Conservation (phyloP, 768 basidiomycete genomes). For the Gloeophyllum trabeum region DNA sequence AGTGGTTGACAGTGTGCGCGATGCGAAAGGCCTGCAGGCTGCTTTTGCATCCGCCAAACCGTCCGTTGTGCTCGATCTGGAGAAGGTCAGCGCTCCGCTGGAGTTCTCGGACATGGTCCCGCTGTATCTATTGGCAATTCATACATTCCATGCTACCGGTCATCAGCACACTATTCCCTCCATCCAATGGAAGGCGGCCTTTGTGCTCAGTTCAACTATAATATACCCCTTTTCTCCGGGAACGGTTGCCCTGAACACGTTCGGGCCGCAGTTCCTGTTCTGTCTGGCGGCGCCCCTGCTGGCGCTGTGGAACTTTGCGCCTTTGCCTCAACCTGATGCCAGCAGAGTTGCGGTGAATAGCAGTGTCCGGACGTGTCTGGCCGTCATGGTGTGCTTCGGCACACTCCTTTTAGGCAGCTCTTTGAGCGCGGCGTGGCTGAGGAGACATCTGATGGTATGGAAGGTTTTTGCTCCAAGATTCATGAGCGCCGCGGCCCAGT, state of each 20-base stretch:
- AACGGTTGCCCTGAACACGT: conserved; percentile 66
- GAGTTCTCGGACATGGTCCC: conserved; percentile 62
- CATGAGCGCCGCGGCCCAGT: conserved; percentile 59
- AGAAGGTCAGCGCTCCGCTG: conserved; percentile 14
- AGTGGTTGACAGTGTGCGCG: conserved; percentile 70
- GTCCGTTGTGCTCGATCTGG: conserved; percentile 27
- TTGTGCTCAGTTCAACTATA: conserved; percentile 62
- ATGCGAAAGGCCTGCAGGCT: conserved; percentile 42
- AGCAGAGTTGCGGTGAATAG: conserved; percentile 24
- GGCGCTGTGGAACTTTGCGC: conserved; percentile 77
- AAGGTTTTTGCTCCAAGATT: conserved; percentile 96
- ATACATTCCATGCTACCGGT: conserved; percentile 80
- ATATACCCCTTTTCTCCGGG: conserved; percentile 64
- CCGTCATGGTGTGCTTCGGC: conserved; percentile 61
- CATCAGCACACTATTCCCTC: conserved; percentile 86
- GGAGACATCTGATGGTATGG: conserved; percentile 96
- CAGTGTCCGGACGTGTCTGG: conserved; percentile 41
- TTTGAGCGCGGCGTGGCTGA: conserved; percentile 58
- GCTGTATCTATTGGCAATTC: conserved; percentile 64
- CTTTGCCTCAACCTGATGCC: conserved; percentile 24
- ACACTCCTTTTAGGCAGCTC: conserved; percentile 58
- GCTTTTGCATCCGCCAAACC: conserved; percentile 39
- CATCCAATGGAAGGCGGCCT: conserved; percentile 93
- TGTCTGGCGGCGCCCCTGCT: conserved; percentile 62
- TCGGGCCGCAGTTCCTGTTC: conserved; percentile 60